Conservation (phyloP, 768 basidiomycete species). For the Pisolithus orientalis region DNA sequence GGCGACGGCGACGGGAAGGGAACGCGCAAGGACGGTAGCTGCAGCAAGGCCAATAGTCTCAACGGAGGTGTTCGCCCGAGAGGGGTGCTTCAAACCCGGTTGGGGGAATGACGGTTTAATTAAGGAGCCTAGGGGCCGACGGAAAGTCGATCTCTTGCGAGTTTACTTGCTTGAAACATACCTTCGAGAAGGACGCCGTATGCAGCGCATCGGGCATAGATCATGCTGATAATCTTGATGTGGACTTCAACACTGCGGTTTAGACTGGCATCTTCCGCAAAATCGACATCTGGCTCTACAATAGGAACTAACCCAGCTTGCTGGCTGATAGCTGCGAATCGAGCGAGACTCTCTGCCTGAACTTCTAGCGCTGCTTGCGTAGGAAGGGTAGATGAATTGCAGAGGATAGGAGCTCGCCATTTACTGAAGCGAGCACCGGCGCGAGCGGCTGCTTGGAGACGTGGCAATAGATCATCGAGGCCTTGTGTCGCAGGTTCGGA, state of each 20-base stretch:
- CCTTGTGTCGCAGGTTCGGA: constrained; percentile 46
- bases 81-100: constrained; percentile 38
- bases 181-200: constrained; percentile 48
- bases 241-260: constrained; percentile 41
- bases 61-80: constrained; percentile 29
- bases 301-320: constrained; percentile 48
- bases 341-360: constrained; percentile 42
- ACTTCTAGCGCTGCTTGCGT: constrained; percentile 36
- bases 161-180: constrained; percentile 9
- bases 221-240: constrained; percentile 38
- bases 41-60: constrained; percentile 42
- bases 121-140: constrained; percentile 32
- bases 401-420: constrained; percentile 45
- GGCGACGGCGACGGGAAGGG: constrained; percentile 41
- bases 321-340: constrained; percentile 46
- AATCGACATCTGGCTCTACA: constrained; percentile 48
- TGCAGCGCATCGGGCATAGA: constrained; percentile 38
- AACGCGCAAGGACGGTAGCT: constrained; percentile 38
- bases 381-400: constrained; percentile 35
- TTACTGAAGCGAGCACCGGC: constrained; percentile 47
- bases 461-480: constrained; percentile 38
- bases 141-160: not conserved
- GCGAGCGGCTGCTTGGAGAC: constrained; percentile 36
- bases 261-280: constrained; percentile 41
- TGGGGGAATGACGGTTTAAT: constrained; percentile 51